A percentile compares a stretch with the other conserved stretches of the same genome.
These are phyloP conservation scores for Skeletonema grethae DNA, from an alignment of 108 stramenopile genomes.

Conservation along the genomic window DNA sequence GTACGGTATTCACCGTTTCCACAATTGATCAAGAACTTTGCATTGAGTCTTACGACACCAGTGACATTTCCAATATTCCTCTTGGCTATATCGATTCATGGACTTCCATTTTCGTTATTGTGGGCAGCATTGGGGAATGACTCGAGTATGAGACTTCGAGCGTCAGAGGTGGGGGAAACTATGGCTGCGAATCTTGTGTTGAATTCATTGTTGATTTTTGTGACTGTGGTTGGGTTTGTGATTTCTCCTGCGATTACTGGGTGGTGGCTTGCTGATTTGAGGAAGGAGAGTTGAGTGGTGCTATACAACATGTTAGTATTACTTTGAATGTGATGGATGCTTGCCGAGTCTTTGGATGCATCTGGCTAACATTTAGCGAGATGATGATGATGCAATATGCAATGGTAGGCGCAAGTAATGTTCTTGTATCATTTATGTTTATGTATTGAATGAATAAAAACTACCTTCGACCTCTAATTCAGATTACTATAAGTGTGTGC, in stretches of 20 bases:
- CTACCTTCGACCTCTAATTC: too few relatives aligned
- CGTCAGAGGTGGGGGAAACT: constrained; percentile 12
- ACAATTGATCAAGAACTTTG: constrained; percentile 44
- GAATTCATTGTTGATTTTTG: constrained; percentile 34
- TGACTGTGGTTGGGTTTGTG: constrained; percentile 46
- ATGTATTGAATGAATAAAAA: too few relatives aligned
- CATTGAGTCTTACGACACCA: constrained; percentile 23
- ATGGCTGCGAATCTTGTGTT: constrained; percentile 20
- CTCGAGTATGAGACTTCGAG: constrained; percentile 28
- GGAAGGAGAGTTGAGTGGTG: neutral
- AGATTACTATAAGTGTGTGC: too few relatives aligned
- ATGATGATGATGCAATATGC: too few relatives aligned
- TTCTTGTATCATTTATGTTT: too few relatives aligned
- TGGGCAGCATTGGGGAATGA: constrained; percentile 47
- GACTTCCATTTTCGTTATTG: constrained; percentile 41
- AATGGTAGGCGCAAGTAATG: too few relatives aligned
- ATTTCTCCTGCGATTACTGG: constrained; percentile 43
- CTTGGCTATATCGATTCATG: constrained; percentile 27
- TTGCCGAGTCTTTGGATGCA: too few relatives aligned
- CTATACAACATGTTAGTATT: too few relatives aligned
- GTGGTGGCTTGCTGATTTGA: constrained; percentile 41
- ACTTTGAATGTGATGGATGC: too few relatives aligned
- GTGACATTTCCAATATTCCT: constrained; percentile 38
- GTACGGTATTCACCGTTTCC: constrained; percentile 45
- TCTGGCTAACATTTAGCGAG: too few relatives aligned